Evolutionary conservation across 148 eudicot species (phyloP).

Genomic region (Camellia granthamiana): DNA sequence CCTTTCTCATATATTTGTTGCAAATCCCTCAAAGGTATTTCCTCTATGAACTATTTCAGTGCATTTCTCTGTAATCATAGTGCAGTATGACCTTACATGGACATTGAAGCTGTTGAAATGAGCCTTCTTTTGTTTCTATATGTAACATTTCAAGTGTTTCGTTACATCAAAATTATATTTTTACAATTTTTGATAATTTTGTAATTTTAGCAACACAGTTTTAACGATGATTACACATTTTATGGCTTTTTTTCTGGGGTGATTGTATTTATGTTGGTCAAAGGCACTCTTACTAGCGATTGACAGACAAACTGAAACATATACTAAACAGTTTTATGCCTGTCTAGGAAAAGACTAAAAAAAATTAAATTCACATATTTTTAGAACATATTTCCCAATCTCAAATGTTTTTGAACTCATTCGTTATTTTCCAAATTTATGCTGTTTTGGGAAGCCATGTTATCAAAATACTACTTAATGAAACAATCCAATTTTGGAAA

Average conservation of each 20-base stretch:
- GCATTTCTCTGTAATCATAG: background rate
- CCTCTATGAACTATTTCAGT: background rate
- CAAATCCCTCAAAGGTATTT: constrained; percentile 72
- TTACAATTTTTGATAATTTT: background rate
- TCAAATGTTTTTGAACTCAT: too few relatives aligned
- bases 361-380: too few relatives aligned
- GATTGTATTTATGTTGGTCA: background rate
- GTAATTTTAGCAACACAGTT: background rate
- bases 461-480: too few relatives aligned
- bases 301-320: background rate
- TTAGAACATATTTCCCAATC: too few relatives aligned
- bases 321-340: background rate
- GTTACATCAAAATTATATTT: background rate
- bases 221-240: background rate
- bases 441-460: too few relatives aligned
- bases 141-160: background rate
- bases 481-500: too few relatives aligned
- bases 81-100: background rate
- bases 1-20: constrained; percentile 75
- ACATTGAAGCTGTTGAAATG: background rate
- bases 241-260: background rate
- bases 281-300: background rate
- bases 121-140: constrained; percentile 1
- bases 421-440: too few relatives aligned
- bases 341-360: too few relatives aligned